A percentile compares a stretch with the other conserved stretches of the same genome.
Evolutionary conservation across 257 asterid genomes (phyloP).

Genomic region (Eucommia ulmoides): DNA sequence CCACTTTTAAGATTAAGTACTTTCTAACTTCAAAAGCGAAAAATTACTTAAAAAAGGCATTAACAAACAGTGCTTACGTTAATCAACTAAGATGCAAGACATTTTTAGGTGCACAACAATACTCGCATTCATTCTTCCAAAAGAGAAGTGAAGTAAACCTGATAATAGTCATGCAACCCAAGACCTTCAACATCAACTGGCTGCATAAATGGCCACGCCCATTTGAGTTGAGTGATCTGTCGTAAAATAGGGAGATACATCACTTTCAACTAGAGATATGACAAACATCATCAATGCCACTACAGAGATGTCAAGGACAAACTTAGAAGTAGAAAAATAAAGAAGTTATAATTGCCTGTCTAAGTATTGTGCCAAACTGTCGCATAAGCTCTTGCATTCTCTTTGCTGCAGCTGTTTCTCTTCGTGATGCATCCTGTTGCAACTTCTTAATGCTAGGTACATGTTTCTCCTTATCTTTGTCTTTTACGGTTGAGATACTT

Average conservation of each 20-base stretch:
- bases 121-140: too few relatives aligned
- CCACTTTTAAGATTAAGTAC: too few relatives aligned
- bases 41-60: too few relatives aligned
- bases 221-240: conserved; percentile 90
- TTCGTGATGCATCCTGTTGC: conserved; percentile 57
- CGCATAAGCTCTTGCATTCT: conserved; percentile 84
- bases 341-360: conserved; percentile 29
- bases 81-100: too few relatives aligned
- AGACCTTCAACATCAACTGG: conserved; percentile 98
- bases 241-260: background rate
- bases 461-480: conserved; percentile 50
- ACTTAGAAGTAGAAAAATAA: too few relatives aligned
- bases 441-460: conserved; percentile 34
- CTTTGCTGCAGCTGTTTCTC: conserved; percentile 65
- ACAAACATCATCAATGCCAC: too few relatives aligned
- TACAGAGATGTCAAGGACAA: too few relatives aligned
- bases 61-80: too few relatives aligned
- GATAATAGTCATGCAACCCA: conserved; percentile 76
- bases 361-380: conserved; percentile 50
- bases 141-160: conserved; percentile 31
- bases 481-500: conserved; percentile 37
- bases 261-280: too few relatives aligned
- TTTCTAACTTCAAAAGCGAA: too few relatives aligned
- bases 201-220: conserved; percentile 97
- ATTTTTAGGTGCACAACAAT: too few relatives aligned